Percentiles rank a stretch among this genome's conserved stretches.
Evolutionary conservation across 2,329 filamentous ascomycete species (phyloP).

Genomic region (Fusarium sp.): DNA sequence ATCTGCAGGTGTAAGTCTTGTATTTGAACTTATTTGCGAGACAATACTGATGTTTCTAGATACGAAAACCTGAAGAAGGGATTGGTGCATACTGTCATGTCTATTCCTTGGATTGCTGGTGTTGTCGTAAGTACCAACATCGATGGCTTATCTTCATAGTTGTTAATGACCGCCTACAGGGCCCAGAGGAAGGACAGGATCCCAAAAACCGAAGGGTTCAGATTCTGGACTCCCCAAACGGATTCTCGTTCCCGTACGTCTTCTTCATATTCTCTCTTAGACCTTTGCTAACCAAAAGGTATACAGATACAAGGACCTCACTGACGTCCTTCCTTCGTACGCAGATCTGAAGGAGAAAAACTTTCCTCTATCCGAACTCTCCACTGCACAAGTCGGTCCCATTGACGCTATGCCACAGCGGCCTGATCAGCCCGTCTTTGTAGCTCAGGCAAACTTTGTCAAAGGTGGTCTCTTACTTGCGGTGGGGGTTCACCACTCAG

Average conservation of each 20-base stretch:
- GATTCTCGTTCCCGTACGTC: neutral
- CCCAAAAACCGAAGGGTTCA: neutral
- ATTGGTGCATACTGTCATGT: neutral
- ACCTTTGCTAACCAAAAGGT: neutral
- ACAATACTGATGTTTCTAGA: neutral
- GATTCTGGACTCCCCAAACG: neutral
- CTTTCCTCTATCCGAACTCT: neutral
- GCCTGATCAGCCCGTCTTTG: neutral
- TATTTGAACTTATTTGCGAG: fast-evolving
- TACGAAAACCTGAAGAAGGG: neutral
- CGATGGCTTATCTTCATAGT: fast-evolving
- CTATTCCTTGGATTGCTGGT: constrained; percentile 1
- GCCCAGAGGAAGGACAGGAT: neutral
- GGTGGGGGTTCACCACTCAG: neutral
- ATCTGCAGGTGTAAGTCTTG: neutral
- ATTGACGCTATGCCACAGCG: neutral
- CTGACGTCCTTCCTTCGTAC: neutral
- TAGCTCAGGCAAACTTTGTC: neutral
- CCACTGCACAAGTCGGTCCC: neutral
- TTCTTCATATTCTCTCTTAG: fast-evolving
- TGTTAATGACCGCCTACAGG: neutral
- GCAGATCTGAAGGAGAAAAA: neutral
- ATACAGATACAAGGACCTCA: neutral
- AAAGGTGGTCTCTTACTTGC: neutral
- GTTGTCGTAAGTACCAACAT: neutral